Conservation (phyloP, 164 flowering plant species). For the Dillenia suffruticosa region DNA sequence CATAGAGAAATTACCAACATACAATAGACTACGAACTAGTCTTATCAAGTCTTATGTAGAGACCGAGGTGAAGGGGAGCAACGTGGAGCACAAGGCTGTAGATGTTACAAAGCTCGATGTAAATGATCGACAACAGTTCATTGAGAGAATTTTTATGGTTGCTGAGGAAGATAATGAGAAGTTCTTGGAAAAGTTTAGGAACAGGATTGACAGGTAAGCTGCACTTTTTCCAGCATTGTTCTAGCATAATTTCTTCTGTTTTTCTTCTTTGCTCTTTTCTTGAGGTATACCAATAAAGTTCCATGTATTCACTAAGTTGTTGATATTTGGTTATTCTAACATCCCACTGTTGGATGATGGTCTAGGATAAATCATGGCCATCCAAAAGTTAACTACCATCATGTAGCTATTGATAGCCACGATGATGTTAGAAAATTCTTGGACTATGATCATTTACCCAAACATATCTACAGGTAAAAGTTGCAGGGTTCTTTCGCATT, state of each 20-base stretch:
- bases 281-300: too few species aligned
- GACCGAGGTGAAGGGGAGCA: constrained; percentile 5
- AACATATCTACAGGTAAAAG: too few species aligned
- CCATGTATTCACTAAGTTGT: too few species aligned
- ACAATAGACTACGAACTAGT: constrained; percentile 71
- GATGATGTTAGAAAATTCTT: too few species aligned
- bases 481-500: too few species aligned
- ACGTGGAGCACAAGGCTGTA: constrained; percentile 42
- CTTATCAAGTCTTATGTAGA: constrained; percentile 56
- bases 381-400: too few species aligned
- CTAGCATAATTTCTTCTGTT: neutral
- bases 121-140: constrained; percentile 55
- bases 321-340: too few species aligned
- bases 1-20: constrained; percentile 81
- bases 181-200: constrained; percentile 65
- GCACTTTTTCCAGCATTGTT: neutral
- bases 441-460: too few species aligned
- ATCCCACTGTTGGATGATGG: too few species aligned
- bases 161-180: constrained; percentile 94
- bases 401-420: too few species aligned
- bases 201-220: constrained; percentile 70
- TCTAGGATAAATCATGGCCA: too few species aligned
- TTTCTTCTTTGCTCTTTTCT: neutral
- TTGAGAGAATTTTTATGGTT: constrained; percentile 64
- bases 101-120: constrained; percentile 63